Conservation (phyloP, 148 eudicot genomes). For the Oxyria digyna region DNA sequence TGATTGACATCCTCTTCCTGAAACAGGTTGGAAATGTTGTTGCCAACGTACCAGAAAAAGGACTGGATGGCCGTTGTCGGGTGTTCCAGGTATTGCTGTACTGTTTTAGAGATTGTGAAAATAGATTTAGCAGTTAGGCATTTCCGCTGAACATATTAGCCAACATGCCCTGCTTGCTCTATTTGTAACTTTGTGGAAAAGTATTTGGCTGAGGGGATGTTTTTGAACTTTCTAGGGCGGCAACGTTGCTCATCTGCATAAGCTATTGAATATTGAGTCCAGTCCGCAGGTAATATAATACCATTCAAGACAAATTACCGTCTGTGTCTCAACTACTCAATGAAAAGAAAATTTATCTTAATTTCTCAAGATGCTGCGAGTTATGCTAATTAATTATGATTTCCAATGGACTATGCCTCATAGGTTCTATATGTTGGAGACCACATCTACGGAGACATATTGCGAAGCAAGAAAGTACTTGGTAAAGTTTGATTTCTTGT, state of each 20-base stretch:
- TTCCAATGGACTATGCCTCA: background rate
- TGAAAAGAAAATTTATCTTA: background rate
- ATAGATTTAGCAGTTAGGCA: background rate
- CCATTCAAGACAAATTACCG: background rate
- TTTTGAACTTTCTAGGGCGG: slow-evolving; percentile 63
- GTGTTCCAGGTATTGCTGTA: slow-evolving; percentile 64
- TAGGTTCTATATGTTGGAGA: slow-evolving; percentile 94
- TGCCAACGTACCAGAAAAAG: slow-evolving; percentile 33
- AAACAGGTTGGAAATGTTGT: slow-evolving; percentile 48
- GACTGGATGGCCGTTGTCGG: slow-evolving; percentile 35
- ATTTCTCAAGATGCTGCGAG: slow-evolving; percentile 12
- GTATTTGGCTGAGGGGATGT: background rate
- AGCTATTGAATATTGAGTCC: slow-evolving; percentile 65
- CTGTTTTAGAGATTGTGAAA: background rate
- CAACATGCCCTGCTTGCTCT: background rate
- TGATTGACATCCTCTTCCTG: slow-evolving; percentile 9
- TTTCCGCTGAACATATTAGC: background rate
- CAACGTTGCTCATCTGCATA: slow-evolving; percentile 91
- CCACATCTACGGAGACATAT: slow-evolving; percentile 91
- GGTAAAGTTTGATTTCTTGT: slow-evolving; percentile 30
- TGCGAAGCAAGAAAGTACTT: slow-evolving; percentile 86
- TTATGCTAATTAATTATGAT: background rate
- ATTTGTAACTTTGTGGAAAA: background rate
- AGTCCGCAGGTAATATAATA: slow-evolving; percentile 81
- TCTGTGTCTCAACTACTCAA: background rate